Base-by-base conservation (phyloP, 106 monocot species). In the Phalaenopsis aphrodite region DNA sequence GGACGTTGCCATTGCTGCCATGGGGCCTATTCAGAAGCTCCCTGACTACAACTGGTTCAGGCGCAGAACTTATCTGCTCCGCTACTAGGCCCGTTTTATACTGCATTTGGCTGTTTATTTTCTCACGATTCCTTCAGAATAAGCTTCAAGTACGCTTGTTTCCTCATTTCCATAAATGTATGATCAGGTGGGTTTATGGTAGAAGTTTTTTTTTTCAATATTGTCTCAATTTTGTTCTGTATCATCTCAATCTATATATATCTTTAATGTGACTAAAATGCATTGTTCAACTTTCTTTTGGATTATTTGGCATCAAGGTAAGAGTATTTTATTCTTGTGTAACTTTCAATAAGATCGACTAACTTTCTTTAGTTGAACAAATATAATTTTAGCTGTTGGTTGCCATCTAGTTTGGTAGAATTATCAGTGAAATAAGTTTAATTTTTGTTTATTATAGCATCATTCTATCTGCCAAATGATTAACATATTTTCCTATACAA, bases 41-140 rank as follows among this genome's bases (percentile, higher is more conserved):
- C 95, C 92, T 0, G 92, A 95, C 66, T 95, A 95, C 92, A 95
- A 95, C 87, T 95, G 95, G 95, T 93, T 95, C 89, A 85, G 92
- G 80, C 95, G 95, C 83, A 80, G 87, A 65, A 95, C 95, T 66
- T 95, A 85, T 79, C 47, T 92, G 87, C 86, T 88, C 56, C 92
- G 95, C 41, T 95, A 92, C 69, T 92, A 19, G 52, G 49, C 41
- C 41, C 42, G 2, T 39, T 38, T 39, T 39, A 41, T 15, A 11
- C 71, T 71, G 0, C 36, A 71, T 71, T 71, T 71, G 71, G 38
- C 71, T 71, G 16, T 71, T 71, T 39, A 71, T 71, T 10, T 52
- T 10, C 64, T 1, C 64, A 24, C 64, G 24, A 24, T 8, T 65
- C 2, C 17, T 57, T 57, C 14, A 16, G 17, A 57, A 6, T 24